Percentiles rank a stretch among this genome's conserved stretches.
Evolutionary conservation across 805 yeast species (phyloP).

Genomic region (Suhomyces sp.): DNA sequence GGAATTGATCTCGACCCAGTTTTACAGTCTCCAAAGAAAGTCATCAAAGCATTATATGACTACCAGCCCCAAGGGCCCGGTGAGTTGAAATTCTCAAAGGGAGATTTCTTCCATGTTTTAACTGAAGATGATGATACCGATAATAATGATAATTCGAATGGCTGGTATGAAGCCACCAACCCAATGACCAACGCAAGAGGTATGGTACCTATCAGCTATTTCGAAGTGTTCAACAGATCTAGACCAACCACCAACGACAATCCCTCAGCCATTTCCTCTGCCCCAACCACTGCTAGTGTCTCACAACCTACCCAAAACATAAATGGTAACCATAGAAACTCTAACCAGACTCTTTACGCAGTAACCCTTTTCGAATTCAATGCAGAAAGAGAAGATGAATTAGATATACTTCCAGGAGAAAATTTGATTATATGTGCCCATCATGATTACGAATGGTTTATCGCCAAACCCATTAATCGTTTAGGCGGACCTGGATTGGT

Average conservation of each 20-base stretch:
- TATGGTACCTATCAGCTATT: conserved; percentile 81
- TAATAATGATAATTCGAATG: conserved; percentile 52
- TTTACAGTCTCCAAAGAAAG: conserved; percentile 68
- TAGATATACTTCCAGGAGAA: conserved; percentile 82
- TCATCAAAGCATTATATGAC: conserved; percentile 76
- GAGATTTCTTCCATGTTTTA: conserved; percentile 84
- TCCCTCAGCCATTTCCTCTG: conserved; percentile 1
- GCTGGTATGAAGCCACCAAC: conserved; percentile 87
- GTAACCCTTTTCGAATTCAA: conserved; percentile 80
- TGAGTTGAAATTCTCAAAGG: conserved; percentile 73
- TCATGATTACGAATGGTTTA: conserved; percentile 95
- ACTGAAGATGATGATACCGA: conserved; percentile 26
- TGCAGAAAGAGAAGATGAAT: conserved; percentile 83
- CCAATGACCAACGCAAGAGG: conserved; percentile 79
- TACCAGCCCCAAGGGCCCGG: conserved; percentile 78
- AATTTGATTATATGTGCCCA: conserved; percentile 92
- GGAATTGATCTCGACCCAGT: conserved; percentile 18
- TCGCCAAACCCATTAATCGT: conserved; percentile 92
- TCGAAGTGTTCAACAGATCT: conserved; percentile 72
- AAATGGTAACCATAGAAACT: conserved; percentile 17
- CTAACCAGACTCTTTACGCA: conserved; percentile 66
- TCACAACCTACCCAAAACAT: background rate
- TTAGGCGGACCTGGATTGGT: conserved; percentile 97
- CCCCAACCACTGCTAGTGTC: conserved; percentile 1
- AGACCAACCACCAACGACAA: conserved; percentile 31